Evolutionary conservation across 2,329 filamentous ascomycete genomes (phyloP).

Genomic region (Hypoxylon sp.): DNA sequence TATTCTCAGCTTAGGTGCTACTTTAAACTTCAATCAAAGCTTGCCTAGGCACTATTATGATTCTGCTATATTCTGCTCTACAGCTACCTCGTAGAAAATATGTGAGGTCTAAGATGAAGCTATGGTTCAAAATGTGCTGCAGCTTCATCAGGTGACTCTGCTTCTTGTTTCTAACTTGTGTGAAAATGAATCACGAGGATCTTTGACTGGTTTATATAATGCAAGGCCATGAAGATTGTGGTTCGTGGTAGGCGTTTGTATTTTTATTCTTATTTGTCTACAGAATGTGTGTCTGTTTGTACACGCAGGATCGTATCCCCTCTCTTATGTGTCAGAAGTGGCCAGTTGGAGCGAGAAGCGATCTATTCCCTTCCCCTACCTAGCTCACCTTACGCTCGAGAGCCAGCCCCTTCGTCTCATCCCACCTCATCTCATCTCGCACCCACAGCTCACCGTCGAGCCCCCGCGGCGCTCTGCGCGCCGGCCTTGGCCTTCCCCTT

Average conservation of each 20-base stretch:
- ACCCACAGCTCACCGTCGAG: slow-evolving; percentile 24
- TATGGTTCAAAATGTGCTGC: neutral
- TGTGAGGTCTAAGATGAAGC: neutral
- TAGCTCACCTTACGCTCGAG: neutral
- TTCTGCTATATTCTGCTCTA: neutral
- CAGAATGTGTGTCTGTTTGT: slow-evolving; percentile 12
- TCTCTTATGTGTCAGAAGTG: neutral
- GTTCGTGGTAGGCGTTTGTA: slow-evolving; percentile 13
- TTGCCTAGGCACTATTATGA: neutral
- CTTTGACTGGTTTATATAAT: neutral
- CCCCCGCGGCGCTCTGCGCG: slow-evolving; percentile 1
- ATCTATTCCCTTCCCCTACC: neutral
- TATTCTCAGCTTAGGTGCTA: slow-evolving; percentile 6
- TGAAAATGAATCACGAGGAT: neutral
- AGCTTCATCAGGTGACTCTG: neutral
- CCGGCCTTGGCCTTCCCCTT: slow-evolving; percentile 31
- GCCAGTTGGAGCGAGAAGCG: slow-evolving; percentile 2
- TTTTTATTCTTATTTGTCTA: slow-evolving; percentile 39
- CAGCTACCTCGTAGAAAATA: neutral
- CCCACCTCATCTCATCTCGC: neutral
- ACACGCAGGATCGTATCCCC: slow-evolving; percentile 5
- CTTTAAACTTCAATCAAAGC: neutral
- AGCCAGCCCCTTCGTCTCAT: neutral
- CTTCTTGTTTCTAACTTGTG: neutral
- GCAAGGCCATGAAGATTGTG: neutral